Conservation (phyloP, 129 eudicot genomes). For the Heracleum sosnowskyi region DNA sequence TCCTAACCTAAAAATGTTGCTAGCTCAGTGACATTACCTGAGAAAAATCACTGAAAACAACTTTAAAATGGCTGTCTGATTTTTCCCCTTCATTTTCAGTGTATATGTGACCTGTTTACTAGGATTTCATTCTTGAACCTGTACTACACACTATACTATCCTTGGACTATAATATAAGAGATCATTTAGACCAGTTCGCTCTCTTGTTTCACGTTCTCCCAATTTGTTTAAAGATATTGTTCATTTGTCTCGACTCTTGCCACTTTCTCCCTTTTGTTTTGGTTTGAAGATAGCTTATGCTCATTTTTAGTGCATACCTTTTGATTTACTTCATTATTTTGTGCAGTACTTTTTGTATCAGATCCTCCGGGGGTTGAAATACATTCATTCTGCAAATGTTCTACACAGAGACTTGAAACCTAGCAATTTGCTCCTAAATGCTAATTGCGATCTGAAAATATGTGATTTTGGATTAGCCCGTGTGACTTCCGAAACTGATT, state of each 20-base stretch:
- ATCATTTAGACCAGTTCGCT: neutral
- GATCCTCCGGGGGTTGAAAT: constrained; percentile 14
- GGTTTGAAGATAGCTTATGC: neutral
- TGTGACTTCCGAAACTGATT: constrained; percentile 14
- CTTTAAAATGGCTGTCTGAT: neutral
- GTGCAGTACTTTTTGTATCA: constrained; percentile 12
- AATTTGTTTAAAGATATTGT: neutral
- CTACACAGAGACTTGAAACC: constrained; percentile 15
- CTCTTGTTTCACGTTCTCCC: neutral
- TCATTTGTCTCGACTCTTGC: neutral
- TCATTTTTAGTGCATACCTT: neutral
- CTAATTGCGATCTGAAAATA: constrained; percentile 8
- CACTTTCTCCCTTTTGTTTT: neutral
- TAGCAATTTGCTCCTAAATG: constrained; percentile 9
- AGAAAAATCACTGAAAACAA: neutral
- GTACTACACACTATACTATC: neutral
- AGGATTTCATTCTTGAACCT: neutral
- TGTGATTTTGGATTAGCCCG: constrained; percentile 15
- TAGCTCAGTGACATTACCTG: neutral
- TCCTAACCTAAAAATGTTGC: neutral
- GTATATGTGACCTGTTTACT: neutral
- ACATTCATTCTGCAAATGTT: constrained; percentile 11
- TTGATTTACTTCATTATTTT: constrained; percentile 5
- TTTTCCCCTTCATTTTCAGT: neutral
- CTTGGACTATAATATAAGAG: neutral